Evolutionary conservation across 306 rosid species (phyloP).

Genomic region (Malus orientalis): DNA sequence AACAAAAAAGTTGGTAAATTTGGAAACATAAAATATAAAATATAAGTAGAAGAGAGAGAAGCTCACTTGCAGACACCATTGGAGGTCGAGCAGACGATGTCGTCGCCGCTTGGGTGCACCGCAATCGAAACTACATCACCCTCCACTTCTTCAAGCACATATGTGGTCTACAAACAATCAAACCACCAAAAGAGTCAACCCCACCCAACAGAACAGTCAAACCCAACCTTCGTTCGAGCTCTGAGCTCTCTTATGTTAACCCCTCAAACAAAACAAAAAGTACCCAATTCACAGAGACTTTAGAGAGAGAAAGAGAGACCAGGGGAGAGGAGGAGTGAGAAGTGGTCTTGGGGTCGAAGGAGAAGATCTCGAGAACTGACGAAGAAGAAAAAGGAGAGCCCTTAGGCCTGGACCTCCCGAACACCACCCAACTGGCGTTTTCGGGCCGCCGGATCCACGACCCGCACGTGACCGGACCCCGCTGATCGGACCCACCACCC

Average conservation of each 20-base stretch:
- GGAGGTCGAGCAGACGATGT: conserved; percentile 67
- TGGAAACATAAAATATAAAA: background rate
- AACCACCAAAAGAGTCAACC: background rate
- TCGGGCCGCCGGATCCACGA: conserved; percentile 94
- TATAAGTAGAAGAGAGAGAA: background rate
- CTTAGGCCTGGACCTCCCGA: conserved; percentile 57
- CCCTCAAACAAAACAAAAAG: background rate
- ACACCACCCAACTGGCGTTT: conserved; percentile 41
- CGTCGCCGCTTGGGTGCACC: conserved; percentile 84
- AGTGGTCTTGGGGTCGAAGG: conserved; percentile 60
- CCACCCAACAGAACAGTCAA: background rate
- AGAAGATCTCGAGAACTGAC: conserved; percentile 62
- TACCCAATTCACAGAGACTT: background rate
- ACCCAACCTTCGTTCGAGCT: background rate
- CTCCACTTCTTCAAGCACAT: conserved; percentile 75
- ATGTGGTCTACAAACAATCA: conserved; percentile 33
- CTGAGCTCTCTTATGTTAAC: background rate
- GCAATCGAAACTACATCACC: conserved; percentile 73
- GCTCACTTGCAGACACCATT: conserved; percentile 90
- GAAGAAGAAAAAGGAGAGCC: conserved; percentile 51
- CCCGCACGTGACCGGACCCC: conserved; percentile 73
- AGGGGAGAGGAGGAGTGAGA: conserved; percentile 61
- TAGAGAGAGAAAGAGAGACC: conserved; percentile 34
- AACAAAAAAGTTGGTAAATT: background rate
- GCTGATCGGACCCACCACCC: conserved; percentile 39